A percentile compares a stretch with the other conserved stretches of the same genome.
These are phyloP conservation scores for Sporothrix dimorphospora DNA, from an alignment of 2,329 filamentous ascomycete genomes.

Conservation along the genomic window DNA sequence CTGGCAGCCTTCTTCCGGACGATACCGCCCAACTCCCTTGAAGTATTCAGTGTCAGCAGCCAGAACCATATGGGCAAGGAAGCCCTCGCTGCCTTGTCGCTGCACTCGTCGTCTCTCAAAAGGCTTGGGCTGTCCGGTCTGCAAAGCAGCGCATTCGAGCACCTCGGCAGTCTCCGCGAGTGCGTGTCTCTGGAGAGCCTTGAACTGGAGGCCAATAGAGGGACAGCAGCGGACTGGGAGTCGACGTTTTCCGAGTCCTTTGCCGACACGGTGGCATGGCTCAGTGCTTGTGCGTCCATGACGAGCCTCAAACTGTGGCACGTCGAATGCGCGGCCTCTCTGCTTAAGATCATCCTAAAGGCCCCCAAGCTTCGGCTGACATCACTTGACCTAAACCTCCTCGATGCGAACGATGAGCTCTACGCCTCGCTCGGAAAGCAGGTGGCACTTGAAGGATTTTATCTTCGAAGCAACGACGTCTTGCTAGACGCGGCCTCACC, in stretches of 20 bases:
- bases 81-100: constrained; percentile 59
- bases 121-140: constrained; percentile 42
- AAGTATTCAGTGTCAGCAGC: constrained; percentile 61
- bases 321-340: constrained; percentile 55
- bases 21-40: constrained; percentile 60
- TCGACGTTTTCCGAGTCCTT: constrained; percentile 36
- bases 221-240: constrained; percentile 34
- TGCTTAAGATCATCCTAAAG: constrained; percentile 53
- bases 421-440: constrained; percentile 57
- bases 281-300: constrained; percentile 49
- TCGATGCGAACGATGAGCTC: constrained; percentile 55
- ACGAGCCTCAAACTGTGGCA: constrained; percentile 53
- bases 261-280: constrained; percentile 40
- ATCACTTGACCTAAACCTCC: constrained; percentile 51
- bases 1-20: constrained; percentile 61
- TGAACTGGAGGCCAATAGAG: constrained; percentile 39
- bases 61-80: constrained; percentile 56
- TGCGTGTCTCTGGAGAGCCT: constrained; percentile 44
- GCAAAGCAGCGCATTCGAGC: constrained; percentile 37
- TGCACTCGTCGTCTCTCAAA: constrained; percentile 44
- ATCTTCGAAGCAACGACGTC: constrained; percentile 34
- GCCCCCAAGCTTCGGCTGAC: constrained; percentile 49
- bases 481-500: constrained; percentile 36
- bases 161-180: constrained; percentile 39
- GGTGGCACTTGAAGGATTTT: constrained; percentile 45